Evolutionary conservation across 2,329 filamentous ascomycete species (phyloP), one percentile per base, ranked within the genome.

Genomic region (Penicillium paneum): DNA sequence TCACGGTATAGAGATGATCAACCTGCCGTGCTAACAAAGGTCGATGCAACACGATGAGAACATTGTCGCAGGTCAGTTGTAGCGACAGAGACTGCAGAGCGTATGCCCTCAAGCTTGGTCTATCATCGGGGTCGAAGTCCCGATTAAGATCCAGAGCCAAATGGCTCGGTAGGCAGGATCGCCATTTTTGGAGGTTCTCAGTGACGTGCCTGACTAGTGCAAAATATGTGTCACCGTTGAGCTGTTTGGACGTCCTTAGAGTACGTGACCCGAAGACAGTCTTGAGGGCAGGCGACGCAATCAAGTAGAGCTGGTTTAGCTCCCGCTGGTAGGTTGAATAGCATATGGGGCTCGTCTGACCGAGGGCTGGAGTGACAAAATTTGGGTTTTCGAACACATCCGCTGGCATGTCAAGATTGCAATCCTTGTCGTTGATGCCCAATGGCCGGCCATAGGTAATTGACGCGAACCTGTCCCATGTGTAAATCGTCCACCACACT

Each of bases 401-500:
- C 0, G 60, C 58, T 1, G 74, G 74, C 63, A 73, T 74, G 32
- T 54, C 53, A 19, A 66, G 45, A 50, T 67, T 64, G 52, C 73
- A 76, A 38, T 76, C 74, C 47, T 72, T 71, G 54, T 76, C 74
- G 36, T 76, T 73, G 34, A 76, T 76, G 3, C 74, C 69, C 26
- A 77, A 60, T 7, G 74, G 75, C 5, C 71, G 58, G 6, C 74
- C 74, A 51, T 77, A 77, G 0, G 71, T 73, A 11, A 75, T 72
- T 6, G 73, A 74, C 6, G 71, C 71, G 36, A 74, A 76, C 60
- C 73, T 61, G 40, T 76, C 74, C 72, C 73, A 76, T 0, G 73
- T 75, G 42, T 76, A 76, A 2, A 76, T 70, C 1, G 73, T 74
- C 74, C 74, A 76, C 73, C 73, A 76, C 0, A 74, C 67, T 15